Evolutionary conservation across 176 grass and related monocot genomes (phyloP).

Genomic region (Aegilops longissima): DNA sequence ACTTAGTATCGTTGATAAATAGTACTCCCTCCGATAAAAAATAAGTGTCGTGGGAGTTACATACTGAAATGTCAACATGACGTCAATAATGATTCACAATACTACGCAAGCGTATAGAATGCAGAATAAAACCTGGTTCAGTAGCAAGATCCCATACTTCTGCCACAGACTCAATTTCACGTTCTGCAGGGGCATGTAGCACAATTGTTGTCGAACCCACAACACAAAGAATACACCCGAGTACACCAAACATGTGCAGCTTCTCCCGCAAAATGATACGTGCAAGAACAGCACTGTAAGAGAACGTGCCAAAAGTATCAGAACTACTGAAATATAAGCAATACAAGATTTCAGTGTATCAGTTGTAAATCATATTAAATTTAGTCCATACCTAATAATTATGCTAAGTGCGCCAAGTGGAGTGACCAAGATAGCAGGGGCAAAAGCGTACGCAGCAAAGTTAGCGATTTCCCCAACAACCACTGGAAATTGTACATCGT

Average conservation of each 20-base stretch:
- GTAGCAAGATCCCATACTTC: conserved; percentile 98
- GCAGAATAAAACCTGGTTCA: conserved; percentile 62
- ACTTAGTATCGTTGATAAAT: conserved; percentile 5
- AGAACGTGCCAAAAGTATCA: conserved; percentile 4
- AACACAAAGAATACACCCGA: conserved; percentile 93
- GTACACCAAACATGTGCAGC: conserved; percentile 90
- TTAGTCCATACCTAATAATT: conserved; percentile 67
- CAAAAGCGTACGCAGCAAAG: conserved; percentile 95
- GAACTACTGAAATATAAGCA: conserved; percentile 17
- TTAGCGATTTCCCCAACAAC: conserved; percentile 96
- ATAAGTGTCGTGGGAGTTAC: too few relatives aligned
- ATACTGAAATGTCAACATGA: not conserved
- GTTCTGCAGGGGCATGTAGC: conserved; percentile 90
- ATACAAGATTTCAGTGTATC: conserved; percentile 16
- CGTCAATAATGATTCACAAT: not conserved
- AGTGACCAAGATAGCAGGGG: conserved; percentile 97
- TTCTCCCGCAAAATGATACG: conserved; percentile 86
- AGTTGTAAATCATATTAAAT: not conserved
- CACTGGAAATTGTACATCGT: conserved; percentile 53
- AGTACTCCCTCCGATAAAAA: too few relatives aligned
- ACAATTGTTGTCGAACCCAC: conserved; percentile 95
- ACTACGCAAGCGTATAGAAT: not conserved
- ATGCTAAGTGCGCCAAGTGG: conserved; percentile 97
- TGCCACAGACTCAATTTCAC: conserved; percentile 79
- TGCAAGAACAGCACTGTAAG: conserved; percentile 84